Conservation (phyloP, 495 filamentous ascomycete species). For the Ascodesmis nigricans region DNA sequence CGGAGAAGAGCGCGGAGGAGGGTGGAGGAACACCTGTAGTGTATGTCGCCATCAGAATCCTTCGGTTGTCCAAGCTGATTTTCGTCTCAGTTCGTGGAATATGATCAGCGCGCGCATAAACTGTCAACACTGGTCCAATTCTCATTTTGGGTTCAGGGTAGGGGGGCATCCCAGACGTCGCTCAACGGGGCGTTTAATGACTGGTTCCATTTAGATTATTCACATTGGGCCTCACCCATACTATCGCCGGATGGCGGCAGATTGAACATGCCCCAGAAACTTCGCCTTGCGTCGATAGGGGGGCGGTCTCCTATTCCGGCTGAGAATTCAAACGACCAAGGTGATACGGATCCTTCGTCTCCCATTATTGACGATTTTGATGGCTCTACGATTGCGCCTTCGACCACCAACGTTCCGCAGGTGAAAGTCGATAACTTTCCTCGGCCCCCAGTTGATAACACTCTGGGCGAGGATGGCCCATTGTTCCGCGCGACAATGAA, state of each 20-base stretch:
- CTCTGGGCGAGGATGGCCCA: constrained; percentile 80
- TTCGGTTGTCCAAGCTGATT: constrained; percentile 8
- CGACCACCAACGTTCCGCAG: constrained; percentile 24
- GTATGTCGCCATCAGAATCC: constrained; percentile 25
- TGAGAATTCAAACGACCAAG: constrained; percentile 10
- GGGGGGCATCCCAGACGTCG: no score
- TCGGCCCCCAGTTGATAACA: constrained; percentile 67
- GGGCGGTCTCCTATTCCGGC: no score
- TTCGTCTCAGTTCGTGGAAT: constrained; percentile 56
- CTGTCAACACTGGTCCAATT: constrained; percentile 74
- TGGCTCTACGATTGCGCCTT: constrained; percentile 25
- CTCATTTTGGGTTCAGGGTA: constrained; percentile 84
- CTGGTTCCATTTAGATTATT: no score
- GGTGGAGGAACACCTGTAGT: constrained; percentile 89
- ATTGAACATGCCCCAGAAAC: no score
- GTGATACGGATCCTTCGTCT: constrained; percentile 43
- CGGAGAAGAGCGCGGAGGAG: constrained; percentile 53
- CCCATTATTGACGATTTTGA: constrained; percentile 34
- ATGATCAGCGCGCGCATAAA: constrained; percentile 78
- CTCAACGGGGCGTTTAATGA: no score
- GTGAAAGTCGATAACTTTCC: constrained; percentile 65
- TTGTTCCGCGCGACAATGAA: constrained; percentile 96
- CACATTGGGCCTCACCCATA: no score
- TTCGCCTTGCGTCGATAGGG: no score
- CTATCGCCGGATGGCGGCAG: no score